Conservation (phyloP, 768 basidiomycete genomes). For the Boletus rufocinnamomeus region DNA sequence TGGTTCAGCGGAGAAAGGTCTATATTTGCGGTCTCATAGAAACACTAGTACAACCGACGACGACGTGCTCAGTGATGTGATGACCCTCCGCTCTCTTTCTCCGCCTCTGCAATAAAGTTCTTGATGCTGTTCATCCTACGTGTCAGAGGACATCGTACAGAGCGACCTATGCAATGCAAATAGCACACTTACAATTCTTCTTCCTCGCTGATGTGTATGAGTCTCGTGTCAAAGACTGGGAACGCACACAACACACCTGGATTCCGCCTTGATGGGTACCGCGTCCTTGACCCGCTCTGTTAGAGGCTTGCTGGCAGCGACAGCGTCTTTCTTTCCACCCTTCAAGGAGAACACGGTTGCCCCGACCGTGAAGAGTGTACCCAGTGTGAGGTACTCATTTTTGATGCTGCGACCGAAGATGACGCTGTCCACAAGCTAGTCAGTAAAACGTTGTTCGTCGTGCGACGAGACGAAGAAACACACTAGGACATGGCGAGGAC, state of each 20-base stretch:
- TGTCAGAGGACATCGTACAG: slow-evolving; percentile 40
- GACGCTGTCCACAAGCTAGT: slow-evolving; percentile 45
- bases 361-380: slow-evolving; percentile 61
- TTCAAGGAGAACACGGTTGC: slow-evolving; percentile 53
- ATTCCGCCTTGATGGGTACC: slow-evolving; percentile 65
- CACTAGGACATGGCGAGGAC: slow-evolving; percentile 47
- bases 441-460: slow-evolving; percentile 6
- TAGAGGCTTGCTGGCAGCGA: slow-evolving; percentile 44
- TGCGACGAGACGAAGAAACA: slow-evolving; percentile 17
- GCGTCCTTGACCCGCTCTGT: slow-evolving; percentile 59
- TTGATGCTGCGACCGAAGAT: slow-evolving; percentile 80
- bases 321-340: slow-evolving; percentile 53
- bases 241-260: slow-evolving; percentile 54
- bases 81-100: slow-evolving; percentile 63
- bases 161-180: slow-evolving; percentile 13
- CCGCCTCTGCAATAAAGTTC: slow-evolving; percentile 79
- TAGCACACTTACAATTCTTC: slow-evolving; percentile 71
- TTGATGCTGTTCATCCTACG: slow-evolving; percentile 67
- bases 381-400: slow-evolving; percentile 78
- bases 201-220: slow-evolving; percentile 60
- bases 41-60: slow-evolving; percentile 1
- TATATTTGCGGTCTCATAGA: slow-evolving; percentile 12
- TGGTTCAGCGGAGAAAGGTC: background rate
- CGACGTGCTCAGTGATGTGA: slow-evolving; percentile 32
- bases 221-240: background rate